Conservation (phyloP, 345 rosid species). For the Syzygium jambos region DNA sequence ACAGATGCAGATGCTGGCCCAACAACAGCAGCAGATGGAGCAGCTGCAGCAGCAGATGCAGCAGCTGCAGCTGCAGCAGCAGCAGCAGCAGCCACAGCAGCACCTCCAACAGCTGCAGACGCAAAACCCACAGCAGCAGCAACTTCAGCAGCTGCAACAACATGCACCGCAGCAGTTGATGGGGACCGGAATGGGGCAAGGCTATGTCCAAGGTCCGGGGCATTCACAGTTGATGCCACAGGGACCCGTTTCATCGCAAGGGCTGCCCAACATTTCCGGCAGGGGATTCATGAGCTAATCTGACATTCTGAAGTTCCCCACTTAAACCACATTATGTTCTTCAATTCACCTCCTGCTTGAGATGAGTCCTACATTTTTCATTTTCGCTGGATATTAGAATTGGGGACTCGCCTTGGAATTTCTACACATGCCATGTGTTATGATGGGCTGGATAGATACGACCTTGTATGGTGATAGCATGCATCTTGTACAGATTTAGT, state of each 20-base stretch:
- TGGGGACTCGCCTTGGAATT: background rate
- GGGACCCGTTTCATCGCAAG: constrained; percentile 67
- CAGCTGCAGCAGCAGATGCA: background rate
- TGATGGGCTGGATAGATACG: background rate
- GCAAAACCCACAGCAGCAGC: constrained; percentile 16
- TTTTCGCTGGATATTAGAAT: background rate
- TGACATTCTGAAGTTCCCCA: background rate
- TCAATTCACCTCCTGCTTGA: background rate
- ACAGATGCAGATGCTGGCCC: constrained; percentile 8
- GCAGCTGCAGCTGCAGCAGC: constrained; percentile 20
- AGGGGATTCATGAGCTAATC: constrained; percentile 47
- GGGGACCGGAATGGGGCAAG: constrained; percentile 47
- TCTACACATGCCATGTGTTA: background rate
- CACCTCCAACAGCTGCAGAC: constrained; percentile 25
- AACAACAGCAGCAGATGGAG: constrained; percentile 2
- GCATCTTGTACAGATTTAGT: background rate
- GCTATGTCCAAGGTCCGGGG: constrained; percentile 64
- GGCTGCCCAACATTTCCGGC: constrained; percentile 59
- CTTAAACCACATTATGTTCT: background rate
- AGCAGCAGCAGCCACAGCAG: constrained; percentile 32
- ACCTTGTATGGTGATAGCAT: background rate
- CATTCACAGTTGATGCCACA: constrained; percentile 53
- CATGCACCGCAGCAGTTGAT: constrained; percentile 28
- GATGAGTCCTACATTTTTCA: background rate
- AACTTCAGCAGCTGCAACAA: constrained; percentile 20